These are phyloP conservation scores for Clonostachys sp. DNA, from an alignment of 2,329 filamentous ascomycete species.

Conservation along the genomic window DNA sequence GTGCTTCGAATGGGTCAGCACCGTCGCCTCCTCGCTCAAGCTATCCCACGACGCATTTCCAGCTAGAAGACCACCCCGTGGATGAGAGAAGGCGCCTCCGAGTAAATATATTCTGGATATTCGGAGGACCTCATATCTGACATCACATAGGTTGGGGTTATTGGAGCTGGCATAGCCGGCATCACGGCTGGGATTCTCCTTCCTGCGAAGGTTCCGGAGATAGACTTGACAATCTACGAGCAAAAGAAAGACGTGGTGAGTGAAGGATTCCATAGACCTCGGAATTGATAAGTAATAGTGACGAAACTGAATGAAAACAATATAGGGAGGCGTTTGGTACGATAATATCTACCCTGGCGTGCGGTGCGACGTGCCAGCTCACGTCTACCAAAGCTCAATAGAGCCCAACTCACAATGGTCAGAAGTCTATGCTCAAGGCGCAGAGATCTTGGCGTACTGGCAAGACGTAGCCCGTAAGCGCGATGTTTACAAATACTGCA, in stretches of 20 bases:
- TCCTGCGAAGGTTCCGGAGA: too few species aligned
- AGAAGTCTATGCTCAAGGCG: conserved; percentile 61
- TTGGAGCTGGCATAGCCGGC: too few species aligned
- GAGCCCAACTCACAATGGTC: conserved; percentile 65
- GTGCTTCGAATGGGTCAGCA: too few species aligned
- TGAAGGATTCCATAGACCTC: too few species aligned
- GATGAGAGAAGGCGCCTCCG: conserved; percentile 6
- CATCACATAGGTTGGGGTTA: too few species aligned
- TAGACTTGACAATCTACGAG: conserved; percentile 18
- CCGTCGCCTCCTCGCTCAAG: too few species aligned
- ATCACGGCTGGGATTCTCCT: too few species aligned
- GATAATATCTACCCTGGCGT: conserved; percentile 60
- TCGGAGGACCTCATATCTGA: too few species aligned
- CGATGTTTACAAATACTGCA: not conserved
- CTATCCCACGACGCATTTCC: too few species aligned
- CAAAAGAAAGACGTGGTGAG: conserved; percentile 15
- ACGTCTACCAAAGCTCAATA: conserved; percentile 68
- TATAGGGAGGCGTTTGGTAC: conserved; percentile 46
- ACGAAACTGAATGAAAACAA: too few species aligned
- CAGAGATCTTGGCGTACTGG: conserved; percentile 29
- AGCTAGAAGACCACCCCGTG: too few species aligned
- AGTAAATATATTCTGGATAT: conserved; percentile 3
- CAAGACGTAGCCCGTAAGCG: not conserved
- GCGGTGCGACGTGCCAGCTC: conserved; percentile 62
- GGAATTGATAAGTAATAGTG: too few species aligned